phyloP scores from a whole-genome alignment of 108 stramenopile genomes.

The Thalassiosira profunda region DNA sequence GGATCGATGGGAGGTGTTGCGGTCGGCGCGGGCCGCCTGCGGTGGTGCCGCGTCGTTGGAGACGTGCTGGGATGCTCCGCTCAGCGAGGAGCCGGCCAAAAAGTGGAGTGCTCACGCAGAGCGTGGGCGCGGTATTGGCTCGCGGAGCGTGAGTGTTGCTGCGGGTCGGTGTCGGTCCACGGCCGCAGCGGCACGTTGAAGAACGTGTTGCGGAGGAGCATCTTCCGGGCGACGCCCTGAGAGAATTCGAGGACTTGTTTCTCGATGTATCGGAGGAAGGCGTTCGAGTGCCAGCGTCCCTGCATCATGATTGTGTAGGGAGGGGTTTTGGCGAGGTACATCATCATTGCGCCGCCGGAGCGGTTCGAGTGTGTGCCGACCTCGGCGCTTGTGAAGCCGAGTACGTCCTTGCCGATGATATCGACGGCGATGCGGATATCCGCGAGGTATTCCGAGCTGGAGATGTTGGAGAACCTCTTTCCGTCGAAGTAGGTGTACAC shows the following conservation, averaged over 20 bases:
- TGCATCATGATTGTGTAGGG: conserved; percentile 15
- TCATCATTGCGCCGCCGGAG: conserved; percentile 23
- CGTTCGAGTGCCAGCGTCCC: conserved; percentile 13
- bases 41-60: too few relatives aligned
- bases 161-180: background rate
- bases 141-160: background rate
- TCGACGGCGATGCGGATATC: conserved; percentile 14
- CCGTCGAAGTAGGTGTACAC: background rate
- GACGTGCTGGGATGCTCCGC: too few relatives aligned
- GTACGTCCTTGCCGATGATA: conserved; percentile 3
- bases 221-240: background rate
- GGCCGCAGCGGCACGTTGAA: background rate
- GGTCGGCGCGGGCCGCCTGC: too few relatives aligned
- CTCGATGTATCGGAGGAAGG: conserved; percentile 13
- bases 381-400: conserved; percentile 11
- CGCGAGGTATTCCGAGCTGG: background rate
- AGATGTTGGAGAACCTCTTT: conserved; percentile 1
- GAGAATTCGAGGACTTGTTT: conserved; percentile 22
- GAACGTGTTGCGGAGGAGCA: background rate
- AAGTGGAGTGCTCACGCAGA: too few relatives aligned
- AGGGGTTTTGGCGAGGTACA: conserved; percentile 8
- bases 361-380: conserved; percentile 31
- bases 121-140: background rate
- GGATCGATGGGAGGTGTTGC: too few relatives aligned
- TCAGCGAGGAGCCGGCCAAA: too few relatives aligned